Percentiles rank a stretch among this genome's conserved stretches.
Evolutionary conservation across 73 alveolate species (phyloP).

Genomic region (Effrenium voratum): DNA sequence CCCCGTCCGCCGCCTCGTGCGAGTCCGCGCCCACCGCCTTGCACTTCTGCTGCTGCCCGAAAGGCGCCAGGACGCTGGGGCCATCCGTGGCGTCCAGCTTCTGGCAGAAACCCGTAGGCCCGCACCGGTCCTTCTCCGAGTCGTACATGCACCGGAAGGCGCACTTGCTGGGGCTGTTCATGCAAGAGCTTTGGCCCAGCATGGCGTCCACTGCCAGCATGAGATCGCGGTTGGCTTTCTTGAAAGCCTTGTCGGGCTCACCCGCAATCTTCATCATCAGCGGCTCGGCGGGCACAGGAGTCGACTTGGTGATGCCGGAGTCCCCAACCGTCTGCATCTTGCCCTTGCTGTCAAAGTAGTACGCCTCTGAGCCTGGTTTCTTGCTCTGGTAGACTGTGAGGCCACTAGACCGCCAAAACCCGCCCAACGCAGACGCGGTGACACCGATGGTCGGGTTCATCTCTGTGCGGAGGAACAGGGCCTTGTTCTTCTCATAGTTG

Average conservation of each 20-base stretch:
- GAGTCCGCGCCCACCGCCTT: background rate
- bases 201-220: conserved; percentile 15
- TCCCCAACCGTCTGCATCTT: too few relatives aligned
- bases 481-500: background rate
- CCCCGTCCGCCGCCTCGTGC: background rate
- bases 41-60: background rate
- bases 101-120: background rate
- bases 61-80: background rate
- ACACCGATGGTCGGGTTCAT: background rate
- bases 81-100: background rate
- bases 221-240: too few relatives aligned
- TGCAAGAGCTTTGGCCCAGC: conserved; percentile 13
- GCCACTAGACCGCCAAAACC: too few relatives aligned
- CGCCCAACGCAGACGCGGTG: too few relatives aligned
- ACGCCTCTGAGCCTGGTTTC: too few relatives aligned
- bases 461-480: background rate
- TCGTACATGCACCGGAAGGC: background rate
- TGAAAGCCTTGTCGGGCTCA: too few relatives aligned
- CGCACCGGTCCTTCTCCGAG: background rate
- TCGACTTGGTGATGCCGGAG: too few relatives aligned
- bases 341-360: too few relatives aligned
- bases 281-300: too few relatives aligned
- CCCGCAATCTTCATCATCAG: too few relatives aligned
- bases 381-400: too few relatives aligned
- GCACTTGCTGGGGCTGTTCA: background rate